Evolutionary conservation across 1,284 basidiomycete genomes (phyloP).

Genomic region (Schizophyllum commune): DNA sequence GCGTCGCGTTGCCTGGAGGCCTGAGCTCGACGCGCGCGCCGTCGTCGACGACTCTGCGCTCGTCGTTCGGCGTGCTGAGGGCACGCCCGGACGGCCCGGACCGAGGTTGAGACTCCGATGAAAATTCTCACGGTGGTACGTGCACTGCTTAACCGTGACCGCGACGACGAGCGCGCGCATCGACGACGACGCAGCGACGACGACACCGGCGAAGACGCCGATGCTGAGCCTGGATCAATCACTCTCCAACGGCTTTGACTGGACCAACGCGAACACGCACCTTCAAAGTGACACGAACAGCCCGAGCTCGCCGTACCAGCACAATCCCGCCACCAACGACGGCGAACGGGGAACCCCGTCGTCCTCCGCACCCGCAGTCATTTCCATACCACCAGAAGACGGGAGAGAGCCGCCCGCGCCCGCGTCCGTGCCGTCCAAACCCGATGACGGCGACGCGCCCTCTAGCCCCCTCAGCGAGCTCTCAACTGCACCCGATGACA

Average conservation of each 20-base stretch:
- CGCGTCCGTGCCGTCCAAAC: slow-evolving; percentile 42
- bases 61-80: neutral
- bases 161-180: neutral
- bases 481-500: slow-evolving; percentile 49
- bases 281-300: neutral
- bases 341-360: slow-evolving; percentile 17
- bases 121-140: neutral
- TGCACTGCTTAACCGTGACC: neutral
- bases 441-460: slow-evolving; percentile 29
- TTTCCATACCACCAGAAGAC: slow-evolving; percentile 19
- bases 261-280: neutral
- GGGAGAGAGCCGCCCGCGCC: slow-evolving; percentile 17
- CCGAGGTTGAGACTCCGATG: neutral
- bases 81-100: too few relatives aligned
- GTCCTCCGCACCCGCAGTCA: slow-evolving; percentile 19
- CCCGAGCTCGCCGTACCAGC: slow-evolving; percentile 18
- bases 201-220: neutral
- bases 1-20: slow-evolving; percentile 10
- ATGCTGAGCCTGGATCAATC: neutral
- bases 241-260: neutral
- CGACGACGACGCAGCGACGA: neutral
- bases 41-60: neutral
- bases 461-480: slow-evolving; percentile 63
- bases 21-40: slow-evolving; percentile 4
- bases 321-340: slow-evolving; percentile 18